Conservation (phyloP, 129 eudicot genomes). For the Centella asiatica region DNA sequence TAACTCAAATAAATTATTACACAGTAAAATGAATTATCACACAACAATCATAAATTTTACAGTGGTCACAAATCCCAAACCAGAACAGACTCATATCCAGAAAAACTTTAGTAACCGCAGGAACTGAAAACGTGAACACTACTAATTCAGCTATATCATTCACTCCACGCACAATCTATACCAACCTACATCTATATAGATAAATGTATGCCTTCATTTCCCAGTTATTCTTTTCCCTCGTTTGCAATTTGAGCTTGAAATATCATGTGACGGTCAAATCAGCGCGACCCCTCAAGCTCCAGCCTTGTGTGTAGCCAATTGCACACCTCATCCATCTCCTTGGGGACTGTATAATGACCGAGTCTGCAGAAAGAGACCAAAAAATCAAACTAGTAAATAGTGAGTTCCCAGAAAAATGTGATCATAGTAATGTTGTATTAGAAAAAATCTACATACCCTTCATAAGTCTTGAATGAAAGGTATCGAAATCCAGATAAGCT, state of each 20-base stretch:
- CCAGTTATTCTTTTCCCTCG: neutral
- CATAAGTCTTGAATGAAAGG: conserved; percentile 51
- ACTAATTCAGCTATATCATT: conserved; percentile 7
- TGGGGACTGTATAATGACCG: conserved; percentile 88
- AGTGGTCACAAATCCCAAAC: neutral
- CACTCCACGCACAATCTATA: conserved; percentile 5
- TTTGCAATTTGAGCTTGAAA: neutral
- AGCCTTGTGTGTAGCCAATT: conserved; percentile 61
- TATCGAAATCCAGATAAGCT: conserved; percentile 70
- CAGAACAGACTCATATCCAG: neutral
- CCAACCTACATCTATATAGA: neutral
- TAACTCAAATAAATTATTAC: neutral
- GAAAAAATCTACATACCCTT: conserved; percentile 17
- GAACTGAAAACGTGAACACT: conserved; percentile 15
- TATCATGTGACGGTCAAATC: neutral
- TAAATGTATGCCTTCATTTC: neutral
- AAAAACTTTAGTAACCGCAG: conserved; percentile 12
- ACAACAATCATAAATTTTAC: neutral
- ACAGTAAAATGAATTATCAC: conserved; percentile 2
- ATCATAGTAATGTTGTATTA: neutral
- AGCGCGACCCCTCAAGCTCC: conserved; percentile 36
- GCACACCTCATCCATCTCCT: conserved; percentile 90
- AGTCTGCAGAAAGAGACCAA: conserved; percentile 41
- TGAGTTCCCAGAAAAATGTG: neutral
- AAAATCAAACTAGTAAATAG: neutral